Percentiles rank a stretch among this genome's conserved stretches.
Conservation (phyloP, 2,329 filamentous ascomycete species). For the Stachybotrys echinatus region DNA sequence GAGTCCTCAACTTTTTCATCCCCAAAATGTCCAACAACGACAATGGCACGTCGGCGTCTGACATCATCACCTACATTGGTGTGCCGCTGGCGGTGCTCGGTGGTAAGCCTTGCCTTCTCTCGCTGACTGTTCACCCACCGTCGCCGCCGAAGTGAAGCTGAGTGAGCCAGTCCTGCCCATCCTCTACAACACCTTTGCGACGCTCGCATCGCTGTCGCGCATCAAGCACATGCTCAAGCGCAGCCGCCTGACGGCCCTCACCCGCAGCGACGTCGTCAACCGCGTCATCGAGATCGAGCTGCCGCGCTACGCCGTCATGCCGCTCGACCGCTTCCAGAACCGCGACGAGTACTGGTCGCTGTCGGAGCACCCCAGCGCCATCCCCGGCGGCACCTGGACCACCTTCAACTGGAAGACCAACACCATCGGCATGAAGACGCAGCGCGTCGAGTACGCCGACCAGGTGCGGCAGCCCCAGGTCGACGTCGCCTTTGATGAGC, state of each 20-base stretch:
- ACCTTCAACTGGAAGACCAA: conserved; percentile 62
- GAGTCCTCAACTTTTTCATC: neutral
- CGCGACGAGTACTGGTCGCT: conserved; percentile 54
- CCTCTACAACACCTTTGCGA: conserved; percentile 58
- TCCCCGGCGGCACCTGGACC: conserved; percentile 60
- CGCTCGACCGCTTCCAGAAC: conserved; percentile 48
- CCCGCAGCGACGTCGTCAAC: conserved; percentile 59
- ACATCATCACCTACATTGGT: conserved; percentile 52
- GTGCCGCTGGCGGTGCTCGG: conserved; percentile 54
- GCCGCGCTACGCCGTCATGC: conserved; percentile 58
- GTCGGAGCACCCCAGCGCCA: conserved; percentile 41
- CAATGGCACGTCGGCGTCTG: conserved; percentile 28
- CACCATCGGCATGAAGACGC: conserved; percentile 55
- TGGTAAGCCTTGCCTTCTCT: conserved; percentile 16
- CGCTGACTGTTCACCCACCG: neutral
- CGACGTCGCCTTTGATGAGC: conserved; percentile 50
- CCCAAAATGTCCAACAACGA: conserved; percentile 22
- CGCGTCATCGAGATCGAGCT: conserved; percentile 62
- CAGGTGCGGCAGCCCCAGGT: conserved; percentile 49
- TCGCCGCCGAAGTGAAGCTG: neutral
- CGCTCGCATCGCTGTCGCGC: conserved; percentile 53
- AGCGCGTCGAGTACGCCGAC: conserved; percentile 58
- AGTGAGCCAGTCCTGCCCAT: conserved; percentile 48
- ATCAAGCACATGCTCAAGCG: conserved; percentile 54
- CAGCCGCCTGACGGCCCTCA: conserved; percentile 53